Evolutionary conservation across 2,329 filamentous ascomycete genomes (phyloP).

Genomic region (Catunica adiposa): DNA sequence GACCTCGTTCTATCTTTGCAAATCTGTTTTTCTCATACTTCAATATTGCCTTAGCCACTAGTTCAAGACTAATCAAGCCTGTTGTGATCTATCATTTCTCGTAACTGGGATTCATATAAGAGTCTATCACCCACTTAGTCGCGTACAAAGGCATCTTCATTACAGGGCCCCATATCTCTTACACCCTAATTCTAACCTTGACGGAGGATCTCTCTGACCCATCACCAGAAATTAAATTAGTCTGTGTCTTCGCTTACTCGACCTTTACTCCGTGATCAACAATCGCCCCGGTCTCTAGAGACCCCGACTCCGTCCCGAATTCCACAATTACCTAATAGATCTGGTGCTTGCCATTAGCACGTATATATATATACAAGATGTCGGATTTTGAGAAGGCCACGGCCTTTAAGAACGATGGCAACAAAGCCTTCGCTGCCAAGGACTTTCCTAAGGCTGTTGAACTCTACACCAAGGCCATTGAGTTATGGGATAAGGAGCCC

Average conservation of each 20-base stretch:
- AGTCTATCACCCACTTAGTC: not conserved
- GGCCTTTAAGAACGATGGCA: constrained; percentile 82
- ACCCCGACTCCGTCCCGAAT: not conserved
- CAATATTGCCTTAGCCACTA: too few relatives aligned
- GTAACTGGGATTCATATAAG: not conserved
- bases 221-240: not conserved
- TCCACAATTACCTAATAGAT: not conserved
- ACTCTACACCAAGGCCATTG: constrained; percentile 76
- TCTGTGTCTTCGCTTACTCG: not conserved
- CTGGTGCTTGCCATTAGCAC: too few relatives aligned
- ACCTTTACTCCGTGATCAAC: not conserved
- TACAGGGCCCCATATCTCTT: not conserved
- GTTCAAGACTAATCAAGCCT: too few relatives aligned
- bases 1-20: too few relatives aligned
- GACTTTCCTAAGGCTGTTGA: constrained; percentile 74
- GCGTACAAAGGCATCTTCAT: not conserved
- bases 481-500: constrained; percentile 64
- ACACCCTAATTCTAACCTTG: not conserved
- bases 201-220: not conserved
- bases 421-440: constrained; percentile 76
- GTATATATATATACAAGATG: not conserved
- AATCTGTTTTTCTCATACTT: too few relatives aligned
- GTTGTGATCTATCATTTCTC: not conserved
- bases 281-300: not conserved
- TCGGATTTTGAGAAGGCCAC: constrained; percentile 48